phyloP scores from a whole-genome alignment of 495 filamentous ascomycete genomes.

The Apodospora peruviana region DNA sequence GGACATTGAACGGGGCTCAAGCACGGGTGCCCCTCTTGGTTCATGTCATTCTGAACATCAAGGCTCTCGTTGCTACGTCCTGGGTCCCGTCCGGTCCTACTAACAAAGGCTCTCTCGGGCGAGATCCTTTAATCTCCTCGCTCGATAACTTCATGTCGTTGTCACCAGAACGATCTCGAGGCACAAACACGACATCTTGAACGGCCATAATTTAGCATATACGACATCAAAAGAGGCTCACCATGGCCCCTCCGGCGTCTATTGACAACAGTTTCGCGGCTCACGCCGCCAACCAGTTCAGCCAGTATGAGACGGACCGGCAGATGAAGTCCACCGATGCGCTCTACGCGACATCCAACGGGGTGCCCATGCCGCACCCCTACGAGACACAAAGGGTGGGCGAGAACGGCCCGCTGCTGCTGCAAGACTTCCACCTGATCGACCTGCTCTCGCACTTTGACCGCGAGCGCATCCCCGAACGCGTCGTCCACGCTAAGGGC shows the following conservation, averaged over 20 bases:
- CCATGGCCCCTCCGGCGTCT: background rate
- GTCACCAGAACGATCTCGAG: too few species aligned
- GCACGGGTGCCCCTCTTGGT: background rate
- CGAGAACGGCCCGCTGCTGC: constrained; percentile 13
- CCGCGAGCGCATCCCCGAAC: constrained; percentile 47
- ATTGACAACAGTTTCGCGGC: constrained; percentile 11
- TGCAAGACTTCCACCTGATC: constrained; percentile 27
- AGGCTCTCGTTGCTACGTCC: too few species aligned
- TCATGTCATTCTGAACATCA: too few species aligned
- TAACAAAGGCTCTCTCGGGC: too few species aligned
- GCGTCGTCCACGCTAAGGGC: constrained; percentile 60
- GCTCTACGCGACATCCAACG: constrained; percentile 8
- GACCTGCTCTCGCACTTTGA: constrained; percentile 66
- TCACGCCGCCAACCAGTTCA: constrained; percentile 20
- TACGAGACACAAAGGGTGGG: background rate
- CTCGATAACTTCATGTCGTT: too few species aligned
- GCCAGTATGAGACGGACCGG: constrained; percentile 23
- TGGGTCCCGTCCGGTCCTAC: too few species aligned
- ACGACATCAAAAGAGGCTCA: background rate
- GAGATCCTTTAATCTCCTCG: too few species aligned
- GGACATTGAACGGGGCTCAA: background rate
- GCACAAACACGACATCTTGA: background rate
- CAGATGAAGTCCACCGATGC: constrained; percentile 16
- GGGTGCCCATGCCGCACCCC: constrained; percentile 4
- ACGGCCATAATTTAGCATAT: background rate